phyloP scores from a whole-genome alignment of 2,329 filamentous ascomycete genomes.

The Trichothecium sympodiale region DNA sequence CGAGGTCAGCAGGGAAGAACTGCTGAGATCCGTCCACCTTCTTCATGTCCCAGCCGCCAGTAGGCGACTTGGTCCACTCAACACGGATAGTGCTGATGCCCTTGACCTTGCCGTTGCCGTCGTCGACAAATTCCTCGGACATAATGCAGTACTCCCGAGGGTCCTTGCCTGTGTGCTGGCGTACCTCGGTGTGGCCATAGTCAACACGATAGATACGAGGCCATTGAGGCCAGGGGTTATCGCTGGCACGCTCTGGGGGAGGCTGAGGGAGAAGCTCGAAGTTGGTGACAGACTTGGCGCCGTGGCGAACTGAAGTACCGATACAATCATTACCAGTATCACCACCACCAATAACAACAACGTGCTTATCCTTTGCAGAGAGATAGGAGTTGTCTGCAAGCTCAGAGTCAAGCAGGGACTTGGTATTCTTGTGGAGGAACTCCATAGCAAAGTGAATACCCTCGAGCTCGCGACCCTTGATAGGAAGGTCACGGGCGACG shows the following conservation, averaged over 20 bases:
- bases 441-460: conserved; percentile 97
- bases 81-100: conserved; percentile 94
- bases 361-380: conserved; percentile 89
- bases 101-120: conserved; percentile 78
- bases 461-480: conserved; percentile 76
- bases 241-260: conserved; percentile 75
- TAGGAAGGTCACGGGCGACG: conserved; percentile 83
- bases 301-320: conserved; percentile 89
- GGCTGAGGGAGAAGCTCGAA: conserved; percentile 93
- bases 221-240: conserved; percentile 99
- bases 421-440: conserved; percentile 95
- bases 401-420: conserved; percentile 88
- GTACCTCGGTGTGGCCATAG: conserved; percentile 92
- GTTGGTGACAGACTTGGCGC: conserved; percentile 91
- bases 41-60: conserved; percentile 97
- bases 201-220: conserved; percentile 97
- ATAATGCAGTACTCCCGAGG: conserved; percentile 97
- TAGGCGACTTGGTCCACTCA: conserved; percentile 85
- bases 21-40: conserved; percentile 87
- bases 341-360: conserved; percentile 93
- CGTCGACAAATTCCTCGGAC: conserved; percentile 92
- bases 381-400: conserved; percentile 79
- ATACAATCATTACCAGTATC: conserved; percentile 98
- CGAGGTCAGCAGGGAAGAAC: conserved; percentile 92
- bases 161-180: conserved; percentile 91